A percentile compares a stretch with the other conserved stretches of the same genome.
Evolutionary conservation across 495 filamentous ascomycete species (phyloP).

Genomic region (Penicillium arizonense): DNA sequence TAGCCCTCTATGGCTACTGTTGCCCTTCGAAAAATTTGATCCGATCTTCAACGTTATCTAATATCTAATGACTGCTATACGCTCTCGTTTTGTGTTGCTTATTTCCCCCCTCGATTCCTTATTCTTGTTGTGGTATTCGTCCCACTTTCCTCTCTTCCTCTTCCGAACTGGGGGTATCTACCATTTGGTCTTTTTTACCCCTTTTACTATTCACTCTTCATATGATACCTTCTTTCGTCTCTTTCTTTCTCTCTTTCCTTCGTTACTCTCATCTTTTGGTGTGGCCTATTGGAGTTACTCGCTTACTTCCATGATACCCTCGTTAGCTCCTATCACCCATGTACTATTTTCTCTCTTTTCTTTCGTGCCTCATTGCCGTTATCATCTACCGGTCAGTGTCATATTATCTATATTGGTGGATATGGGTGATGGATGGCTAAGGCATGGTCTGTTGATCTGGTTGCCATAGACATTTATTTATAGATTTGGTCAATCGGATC

Average conservation of each 20-base stretch:
- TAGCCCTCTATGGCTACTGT: not conserved
- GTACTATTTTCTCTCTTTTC: conserved; percentile 11
- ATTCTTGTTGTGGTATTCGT: conserved; percentile 3
- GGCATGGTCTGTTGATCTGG: not conserved
- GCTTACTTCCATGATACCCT: conserved; percentile 20
- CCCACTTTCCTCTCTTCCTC: not conserved
- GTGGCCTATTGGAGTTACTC: conserved; percentile 4
- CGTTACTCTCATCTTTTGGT: not conserved
- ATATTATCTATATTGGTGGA: no score
- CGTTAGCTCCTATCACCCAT: conserved; percentile 5
- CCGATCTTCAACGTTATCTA: conserved; percentile 21
- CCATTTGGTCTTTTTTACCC: not conserved
- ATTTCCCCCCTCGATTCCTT: not conserved
- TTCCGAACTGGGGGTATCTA: not conserved
- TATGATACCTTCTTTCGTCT: no score
- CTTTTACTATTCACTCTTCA: not conserved
- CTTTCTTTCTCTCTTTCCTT: not conserved
- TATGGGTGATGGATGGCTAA: not conserved
- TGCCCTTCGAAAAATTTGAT: not conserved
- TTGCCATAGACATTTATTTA: not conserved
- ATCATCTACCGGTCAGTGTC: no score
- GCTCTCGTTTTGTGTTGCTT: not conserved
- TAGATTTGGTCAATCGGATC: not conserved
- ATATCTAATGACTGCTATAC: conserved; percentile 30
- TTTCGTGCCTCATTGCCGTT: not conserved